Evolutionary conservation across 495 filamentous ascomycete genomes (phyloP).

Genomic region (Xylaria intraflava): DNA sequence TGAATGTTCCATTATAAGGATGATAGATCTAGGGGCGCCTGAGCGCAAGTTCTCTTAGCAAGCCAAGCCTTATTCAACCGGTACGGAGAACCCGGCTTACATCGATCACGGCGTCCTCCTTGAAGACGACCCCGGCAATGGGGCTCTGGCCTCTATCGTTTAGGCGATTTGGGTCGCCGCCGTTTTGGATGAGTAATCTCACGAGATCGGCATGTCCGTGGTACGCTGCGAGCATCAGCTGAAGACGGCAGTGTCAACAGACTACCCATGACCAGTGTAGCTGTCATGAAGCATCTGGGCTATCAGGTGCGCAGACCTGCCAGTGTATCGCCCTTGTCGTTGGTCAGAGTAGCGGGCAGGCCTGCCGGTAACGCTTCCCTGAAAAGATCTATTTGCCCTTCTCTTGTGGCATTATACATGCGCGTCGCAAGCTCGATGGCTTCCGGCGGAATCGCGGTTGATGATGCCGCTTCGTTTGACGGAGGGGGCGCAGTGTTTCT

Average conservation of each 20-base stretch:
- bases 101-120: constrained; percentile 45
- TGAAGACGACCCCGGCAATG: constrained; percentile 51
- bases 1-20: too few relatives aligned
- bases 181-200: constrained; percentile 41
- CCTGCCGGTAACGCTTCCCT: constrained; percentile 46
- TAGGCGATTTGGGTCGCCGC: constrained; percentile 46
- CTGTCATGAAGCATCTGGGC: neutral
- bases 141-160: constrained; percentile 51
- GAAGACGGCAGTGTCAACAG: neutral
- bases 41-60: neutral
- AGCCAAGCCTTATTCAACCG: neutral
- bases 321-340: constrained; percentile 50
- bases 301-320: constrained; percentile 24
- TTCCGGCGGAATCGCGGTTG: constrained; percentile 36
- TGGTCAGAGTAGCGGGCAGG: constrained; percentile 47
- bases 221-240: constrained; percentile 55
- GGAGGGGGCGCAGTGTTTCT: neutral
- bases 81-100: constrained; percentile 14
- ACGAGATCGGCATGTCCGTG: constrained; percentile 48
- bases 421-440: constrained; percentile 44
- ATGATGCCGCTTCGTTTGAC: neutral
- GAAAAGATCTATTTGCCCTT: constrained; percentile 41
- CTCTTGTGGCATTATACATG: constrained; percentile 48
- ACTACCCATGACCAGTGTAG: neutral
- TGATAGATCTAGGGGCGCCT: too few relatives aligned